Evolutionary conservation across 2,329 filamentous ascomycete genomes (phyloP), one percentile per base, ranked within the genome.

Genomic region (Penicillium olsonii): DNA sequence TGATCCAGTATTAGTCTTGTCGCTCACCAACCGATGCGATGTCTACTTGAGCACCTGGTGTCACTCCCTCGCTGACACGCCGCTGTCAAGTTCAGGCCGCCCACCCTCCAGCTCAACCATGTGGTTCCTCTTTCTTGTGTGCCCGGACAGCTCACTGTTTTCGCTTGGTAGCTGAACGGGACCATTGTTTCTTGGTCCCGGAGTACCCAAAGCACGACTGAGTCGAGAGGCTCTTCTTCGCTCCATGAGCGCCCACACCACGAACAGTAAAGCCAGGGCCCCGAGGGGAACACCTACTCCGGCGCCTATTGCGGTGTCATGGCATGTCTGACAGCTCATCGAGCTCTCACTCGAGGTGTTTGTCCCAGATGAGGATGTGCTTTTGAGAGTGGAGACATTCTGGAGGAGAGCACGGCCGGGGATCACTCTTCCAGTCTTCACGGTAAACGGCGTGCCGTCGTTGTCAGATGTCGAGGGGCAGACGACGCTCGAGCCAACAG

Each of bases 21-120:
- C 29, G n/a, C 27, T 12, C 12, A 4, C 12, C 12, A 31, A 31
- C 5, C 10, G 12, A 12, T n/a, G 12, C 29, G 22, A 24, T n/a
- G 6, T n/a, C n/a, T n/a, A n/a, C n/a, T n/a, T n/a, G n/a, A n/a
- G n/a, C n/a, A 19, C 18, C 4, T 7, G n/a, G 11, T 9, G 18
- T 42, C 26, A 42, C 15, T 15, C 39, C 20, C 39, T 19, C 31
- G 15, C 15, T 33, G 24, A 17, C 9, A 14, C 27, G 3, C 27
- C 24, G 12, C 39, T 27, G 33, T 42, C 39, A 33, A 42, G 39
- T 19, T 42, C 39, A 31, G 39, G 39, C n/a, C 39, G 39, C 11
- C 26, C 39, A n/a, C 39, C 39, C 17, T 42, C 39, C 39, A 42
- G 19, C 14, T 42, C 27, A 20, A 33, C 27, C 27, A 42, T 33